Conservation (phyloP, 2,329 filamentous ascomycete genomes). For the Aspergillus candidus region DNA sequence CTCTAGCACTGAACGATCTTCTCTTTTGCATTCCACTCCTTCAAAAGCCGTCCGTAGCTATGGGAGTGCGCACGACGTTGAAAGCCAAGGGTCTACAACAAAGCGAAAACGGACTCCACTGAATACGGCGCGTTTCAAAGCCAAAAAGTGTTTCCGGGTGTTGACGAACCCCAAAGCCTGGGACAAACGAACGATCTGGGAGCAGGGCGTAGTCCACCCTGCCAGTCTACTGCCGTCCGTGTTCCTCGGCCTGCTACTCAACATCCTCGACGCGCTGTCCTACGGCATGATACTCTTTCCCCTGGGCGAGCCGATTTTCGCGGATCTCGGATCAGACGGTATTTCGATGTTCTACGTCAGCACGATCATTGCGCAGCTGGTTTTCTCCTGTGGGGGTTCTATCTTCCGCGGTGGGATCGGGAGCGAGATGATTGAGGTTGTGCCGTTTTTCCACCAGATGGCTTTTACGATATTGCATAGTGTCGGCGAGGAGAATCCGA, state of each 20-base stretch:
- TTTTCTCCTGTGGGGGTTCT: slow-evolving; percentile 77
- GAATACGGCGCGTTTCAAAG: slow-evolving; percentile 13
- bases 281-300: slow-evolving; percentile 98
- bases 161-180: slow-evolving; percentile 62
- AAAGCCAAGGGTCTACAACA: slow-evolving; percentile 19
- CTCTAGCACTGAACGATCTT: slow-evolving; percentile 31
- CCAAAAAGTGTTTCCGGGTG: slow-evolving; percentile 23
- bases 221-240: slow-evolving; percentile 74
- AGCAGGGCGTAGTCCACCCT: slow-evolving; percentile 60
- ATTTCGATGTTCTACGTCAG: slow-evolving; percentile 99
- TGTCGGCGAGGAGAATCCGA: slow-evolving; percentile 72
- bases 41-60: slow-evolving; percentile 27
- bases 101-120: slow-evolving; percentile 11
- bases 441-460: slow-evolving; percentile 99
- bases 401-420: slow-evolving; percentile 87
- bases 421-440: slow-evolving; percentile 97
- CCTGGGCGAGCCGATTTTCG: slow-evolving; percentile 78
- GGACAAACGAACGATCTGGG: slow-evolving; percentile 61
- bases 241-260: slow-evolving; percentile 79
- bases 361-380: slow-evolving; percentile 87
- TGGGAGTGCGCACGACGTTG: slow-evolving; percentile 27
- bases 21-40: slow-evolving; percentile 25
- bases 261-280: slow-evolving; percentile 88
- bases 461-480: slow-evolving; percentile 74
- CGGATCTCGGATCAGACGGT: slow-evolving; percentile 78